Base-by-base conservation (phyloP, 1,284 basidiomycete species). In the Neotropicomus parvogracilis region DNA sequence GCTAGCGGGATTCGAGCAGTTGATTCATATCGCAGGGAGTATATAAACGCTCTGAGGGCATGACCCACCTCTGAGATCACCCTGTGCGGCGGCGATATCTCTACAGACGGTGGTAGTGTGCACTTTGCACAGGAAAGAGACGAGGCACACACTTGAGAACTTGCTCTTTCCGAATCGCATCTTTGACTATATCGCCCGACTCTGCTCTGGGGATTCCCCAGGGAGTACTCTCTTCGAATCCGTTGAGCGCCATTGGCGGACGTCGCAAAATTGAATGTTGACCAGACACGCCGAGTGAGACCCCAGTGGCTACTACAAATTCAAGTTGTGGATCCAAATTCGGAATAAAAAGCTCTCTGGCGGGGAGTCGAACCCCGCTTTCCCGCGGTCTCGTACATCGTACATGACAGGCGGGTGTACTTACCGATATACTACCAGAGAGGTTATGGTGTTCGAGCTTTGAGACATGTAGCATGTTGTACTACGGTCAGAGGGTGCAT, bases 161-260 rank as follows among this genome's bases (percentile, higher is more conserved):
- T 44, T 77, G 70, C 57, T 85, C 88, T 60, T 90, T 91, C 64
- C 69, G 76, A 47, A 91, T 73, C 7, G 88, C 82, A 58, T 88
- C 84, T 54, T 79, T 81, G 21, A 91, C 75, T 41, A 86, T 73
- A 58, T 88, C 85, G 28, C 73, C 78, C 11, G 76, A 60, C 40
- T 74, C 66, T 17, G 74, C 64, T 7, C 71, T 65, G 20, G 75
- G 62, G 16, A 69, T 68, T 10, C 77, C 85, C 88, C 86, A 88
- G 7, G 73, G 73, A n/a, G 77, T 63, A 19, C 71, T 66, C 31
- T 84, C 81, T 53, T 83, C 83, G 43, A 80, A 78, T 19, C 51
- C 51, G 41, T 74, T 63, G 55, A 77, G 76, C n/a, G 76, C 71
- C 73, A 81, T 79, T 17, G 27, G 37, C 16, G 7, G 29, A 31